Percentiles rank a stretch among this genome's conserved stretches.
Conservation (phyloP, 2,329 filamentous ascomycete species). For the Microdochium paspali region DNA sequence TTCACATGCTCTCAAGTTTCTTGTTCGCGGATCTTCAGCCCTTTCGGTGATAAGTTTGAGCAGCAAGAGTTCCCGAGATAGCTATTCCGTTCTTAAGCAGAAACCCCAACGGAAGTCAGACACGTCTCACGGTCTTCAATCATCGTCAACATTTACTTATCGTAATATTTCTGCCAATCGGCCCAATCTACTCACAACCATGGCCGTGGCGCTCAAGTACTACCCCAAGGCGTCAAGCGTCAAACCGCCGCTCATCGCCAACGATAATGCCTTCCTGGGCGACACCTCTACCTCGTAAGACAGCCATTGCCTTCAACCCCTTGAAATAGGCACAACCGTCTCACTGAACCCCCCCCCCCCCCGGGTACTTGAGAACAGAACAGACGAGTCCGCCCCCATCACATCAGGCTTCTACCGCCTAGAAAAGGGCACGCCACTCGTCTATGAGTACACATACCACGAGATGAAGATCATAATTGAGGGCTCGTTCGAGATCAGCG, state of each 20-base stretch:
- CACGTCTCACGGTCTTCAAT: background rate
- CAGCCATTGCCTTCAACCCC: background rate
- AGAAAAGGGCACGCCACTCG: conserved; percentile 56
- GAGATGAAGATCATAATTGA: conserved; percentile 69
- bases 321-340: background rate
- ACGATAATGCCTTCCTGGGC: conserved; percentile 59
- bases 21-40: too few species aligned
- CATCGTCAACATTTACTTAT: background rate
- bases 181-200: too few species aligned
- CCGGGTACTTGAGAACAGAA: conserved; percentile 22
- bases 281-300: conserved; percentile 48
- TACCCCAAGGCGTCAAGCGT: background rate
- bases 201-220: background rate
- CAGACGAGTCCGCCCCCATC: conserved; percentile 48
- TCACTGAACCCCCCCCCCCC: background rate
- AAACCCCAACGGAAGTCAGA: too few species aligned
- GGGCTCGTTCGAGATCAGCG: conserved; percentile 54
- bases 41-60: too few species aligned
- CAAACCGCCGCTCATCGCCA: conserved; percentile 57
- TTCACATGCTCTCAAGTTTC: too few species aligned
- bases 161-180: too few species aligned
- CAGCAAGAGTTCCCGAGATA: too few species aligned
- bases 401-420: conserved; percentile 57
- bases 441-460: conserved; percentile 61
- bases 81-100: too few species aligned